Conservation (phyloP, 805 yeast genomes). For the Zygosaccharomyces bisporus region DNA sequence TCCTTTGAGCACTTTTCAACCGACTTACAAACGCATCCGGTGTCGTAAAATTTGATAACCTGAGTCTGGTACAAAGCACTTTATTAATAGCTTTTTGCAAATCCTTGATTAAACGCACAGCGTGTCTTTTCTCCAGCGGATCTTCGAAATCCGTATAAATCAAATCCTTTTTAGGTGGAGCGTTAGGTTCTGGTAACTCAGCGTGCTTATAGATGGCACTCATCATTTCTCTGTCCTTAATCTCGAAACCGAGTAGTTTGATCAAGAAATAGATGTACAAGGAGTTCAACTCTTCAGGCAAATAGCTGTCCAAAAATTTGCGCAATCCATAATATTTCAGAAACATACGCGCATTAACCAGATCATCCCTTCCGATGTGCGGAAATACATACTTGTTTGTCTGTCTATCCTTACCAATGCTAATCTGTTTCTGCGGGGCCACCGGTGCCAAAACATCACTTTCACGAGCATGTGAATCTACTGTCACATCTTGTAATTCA, state of each 20-base stretch:
- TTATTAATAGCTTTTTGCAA: slow-evolving; percentile 63
- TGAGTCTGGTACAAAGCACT: slow-evolving; percentile 53
- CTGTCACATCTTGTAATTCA: slow-evolving; percentile 24
- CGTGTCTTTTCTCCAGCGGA: slow-evolving; percentile 43
- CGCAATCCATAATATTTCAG: slow-evolving; percentile 59
- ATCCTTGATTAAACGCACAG: slow-evolving; percentile 46
- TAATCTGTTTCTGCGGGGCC: slow-evolving; percentile 23
- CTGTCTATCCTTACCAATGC: slow-evolving; percentile 26
- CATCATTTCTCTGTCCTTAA: slow-evolving; percentile 37
- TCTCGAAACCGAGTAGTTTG: slow-evolving; percentile 58
- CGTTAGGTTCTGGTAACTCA: slow-evolving; percentile 19
- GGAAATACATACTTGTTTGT: slow-evolving; percentile 38
- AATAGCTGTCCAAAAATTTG: slow-evolving; percentile 54
- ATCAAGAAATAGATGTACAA: slow-evolving; percentile 56
- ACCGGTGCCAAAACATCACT: slow-evolving; percentile 19
- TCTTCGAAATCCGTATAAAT: slow-evolving; percentile 30
- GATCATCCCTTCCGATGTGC: slow-evolving; percentile 40
- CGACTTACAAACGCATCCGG: slow-evolving; percentile 55
- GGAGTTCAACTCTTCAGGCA: slow-evolving; percentile 58
- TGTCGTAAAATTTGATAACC: slow-evolving; percentile 51
- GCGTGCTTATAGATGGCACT: slow-evolving; percentile 28
- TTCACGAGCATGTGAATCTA: slow-evolving; percentile 16
- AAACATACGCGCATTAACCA: slow-evolving; percentile 46
- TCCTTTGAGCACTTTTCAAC: slow-evolving; percentile 52
- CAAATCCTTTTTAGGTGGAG: slow-evolving; percentile 15